Conservation (phyloP, 1,284 basidiomycete species). For the Microbotryomycetes sp. region DNA sequence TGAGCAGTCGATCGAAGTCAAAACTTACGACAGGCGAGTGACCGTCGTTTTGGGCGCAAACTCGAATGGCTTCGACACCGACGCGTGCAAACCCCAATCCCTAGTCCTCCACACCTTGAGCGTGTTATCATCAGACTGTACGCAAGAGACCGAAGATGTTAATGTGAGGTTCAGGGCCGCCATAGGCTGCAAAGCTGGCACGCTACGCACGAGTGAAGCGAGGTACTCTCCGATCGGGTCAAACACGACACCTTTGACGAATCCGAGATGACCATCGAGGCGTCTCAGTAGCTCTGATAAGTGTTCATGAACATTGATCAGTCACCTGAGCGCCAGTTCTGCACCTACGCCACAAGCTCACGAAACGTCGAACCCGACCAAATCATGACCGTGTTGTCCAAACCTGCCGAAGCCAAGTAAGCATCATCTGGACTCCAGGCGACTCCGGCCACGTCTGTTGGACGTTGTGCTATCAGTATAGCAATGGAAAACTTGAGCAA, state of each 20-base stretch:
- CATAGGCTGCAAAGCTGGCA: background rate
- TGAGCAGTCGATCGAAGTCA: slow-evolving; percentile 2
- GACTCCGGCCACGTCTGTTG: slow-evolving; percentile 82
- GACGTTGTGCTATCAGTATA: too few relatives aligned
- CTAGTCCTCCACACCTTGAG: slow-evolving; percentile 94
- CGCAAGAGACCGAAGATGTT: slow-evolving; percentile 10
- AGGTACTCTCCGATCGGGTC: slow-evolving; percentile 95
- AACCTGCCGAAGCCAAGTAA: slow-evolving; percentile 86
- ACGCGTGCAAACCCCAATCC: slow-evolving; percentile 80
- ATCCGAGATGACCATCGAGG: slow-evolving; percentile 85
- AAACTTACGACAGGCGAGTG: slow-evolving; percentile 68
- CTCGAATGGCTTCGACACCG: slow-evolving; percentile 81
- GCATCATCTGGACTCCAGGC: slow-evolving; percentile 90
- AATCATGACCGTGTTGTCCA: slow-evolving; percentile 84
- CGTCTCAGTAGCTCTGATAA: slow-evolving; percentile 66
- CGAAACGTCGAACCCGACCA: slow-evolving; percentile 88
- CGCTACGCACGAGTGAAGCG: slow-evolving; percentile 58
- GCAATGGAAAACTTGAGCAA: too few relatives aligned
- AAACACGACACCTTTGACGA: slow-evolving; percentile 98
- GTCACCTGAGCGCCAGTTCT: too few relatives aligned
- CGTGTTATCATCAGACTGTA: slow-evolving; percentile 85
- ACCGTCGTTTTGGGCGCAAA: slow-evolving; percentile 92
- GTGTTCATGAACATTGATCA: too few relatives aligned
- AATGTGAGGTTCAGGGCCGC: background rate
- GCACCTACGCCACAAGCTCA: slow-evolving; percentile 41